These are phyloP conservation scores for Sporothrix sp. DNA, from an alignment of 2,329 filamentous ascomycete genomes.

Conservation along the genomic window DNA sequence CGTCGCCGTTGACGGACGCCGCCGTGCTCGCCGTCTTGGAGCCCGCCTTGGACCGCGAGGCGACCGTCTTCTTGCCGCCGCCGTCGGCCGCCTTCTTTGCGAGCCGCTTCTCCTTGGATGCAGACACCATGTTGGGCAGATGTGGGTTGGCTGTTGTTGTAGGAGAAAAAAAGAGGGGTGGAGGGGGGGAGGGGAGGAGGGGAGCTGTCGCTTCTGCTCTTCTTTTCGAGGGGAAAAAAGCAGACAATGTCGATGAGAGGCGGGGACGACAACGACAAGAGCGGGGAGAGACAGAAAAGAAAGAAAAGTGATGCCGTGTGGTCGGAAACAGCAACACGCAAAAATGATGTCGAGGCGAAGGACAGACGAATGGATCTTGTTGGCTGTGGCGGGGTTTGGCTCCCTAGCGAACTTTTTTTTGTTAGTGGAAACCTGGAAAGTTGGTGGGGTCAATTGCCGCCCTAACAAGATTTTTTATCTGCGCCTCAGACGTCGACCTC, in stretches of 20 bases:
- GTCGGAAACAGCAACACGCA: slow-evolving; percentile 11
- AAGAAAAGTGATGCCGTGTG: slow-evolving; percentile 10
- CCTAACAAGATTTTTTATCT: slow-evolving; percentile 7
- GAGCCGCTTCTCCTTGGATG: slow-evolving; percentile 62
- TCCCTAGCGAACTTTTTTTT: slow-evolving; percentile 9
- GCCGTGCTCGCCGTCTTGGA: slow-evolving; percentile 55
- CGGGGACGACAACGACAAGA: background rate
- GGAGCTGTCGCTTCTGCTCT: background rate
- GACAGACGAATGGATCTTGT: slow-evolving; percentile 3
- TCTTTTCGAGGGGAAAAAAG: background rate
- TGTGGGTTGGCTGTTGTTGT: slow-evolving; percentile 1
- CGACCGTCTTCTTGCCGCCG: slow-evolving; percentile 68
- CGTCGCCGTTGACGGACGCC: slow-evolving; percentile 62
- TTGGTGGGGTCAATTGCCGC: slow-evolving; percentile 10
- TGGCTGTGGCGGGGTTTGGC: slow-evolving; percentile 12
- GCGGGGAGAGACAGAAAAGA: background rate
- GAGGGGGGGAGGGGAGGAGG: background rate
- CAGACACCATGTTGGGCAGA: slow-evolving; percentile 50
- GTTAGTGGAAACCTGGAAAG: slow-evolving; percentile 9
- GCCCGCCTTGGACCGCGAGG: slow-evolving; percentile 54
- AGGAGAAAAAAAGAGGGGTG: background rate
- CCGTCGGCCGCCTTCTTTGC: slow-evolving; percentile 63
- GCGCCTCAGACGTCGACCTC: too few relatives aligned
- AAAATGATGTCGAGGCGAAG: slow-evolving; percentile 9
- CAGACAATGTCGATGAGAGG: background rate